A percentile compares a stretch with the other conserved stretches of the same genome.
phyloP scores from a whole-genome alignment of 305 asterid genomes.

The Fraxinus xanthoxyloides region DNA sequence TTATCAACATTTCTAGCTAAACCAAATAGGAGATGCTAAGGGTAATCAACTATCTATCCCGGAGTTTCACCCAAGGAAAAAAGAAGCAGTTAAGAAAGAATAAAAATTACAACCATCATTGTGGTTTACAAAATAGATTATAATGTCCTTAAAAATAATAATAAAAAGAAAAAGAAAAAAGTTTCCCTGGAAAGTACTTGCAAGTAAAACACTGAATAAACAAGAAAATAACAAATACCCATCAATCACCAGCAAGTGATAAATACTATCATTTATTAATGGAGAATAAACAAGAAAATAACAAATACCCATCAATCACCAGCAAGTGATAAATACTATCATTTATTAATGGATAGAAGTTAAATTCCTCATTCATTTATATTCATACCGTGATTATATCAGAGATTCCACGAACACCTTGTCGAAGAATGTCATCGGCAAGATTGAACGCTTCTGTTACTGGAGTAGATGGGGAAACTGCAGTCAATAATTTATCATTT shows the following conservation, averaged over 20 bases:
- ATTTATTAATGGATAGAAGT: not conserved
- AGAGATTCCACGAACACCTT: conserved; percentile 99
- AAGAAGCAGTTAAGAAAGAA: not conserved
- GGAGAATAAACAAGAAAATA: not conserved
- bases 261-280: not conserved
- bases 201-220: not conserved
- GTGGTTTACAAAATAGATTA: not conserved
- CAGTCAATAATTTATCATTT: conserved; percentile 88
- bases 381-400: conserved; percentile 84
- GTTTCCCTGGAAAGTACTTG: not conserved
- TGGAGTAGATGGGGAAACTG: conserved; percentile 94
- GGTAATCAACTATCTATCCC: not conserved
- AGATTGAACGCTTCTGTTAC: conserved; percentile 98
- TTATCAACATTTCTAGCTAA: not conserved
- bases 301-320: not conserved
- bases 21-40: not conserved
- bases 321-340: not conserved
- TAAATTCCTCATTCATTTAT: conserved; percentile 5
- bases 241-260: not conserved
- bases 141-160: too few relatives aligned
- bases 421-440: conserved; percentile 98
- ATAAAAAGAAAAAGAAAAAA: not conserved
- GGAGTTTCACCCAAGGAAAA: not conserved
- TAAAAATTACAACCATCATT: not conserved
- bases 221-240: not conserved